phyloP scores from a whole-genome alignment of 1,139 yeast genomes.

The Saccharomyces hybrid region DNA sequence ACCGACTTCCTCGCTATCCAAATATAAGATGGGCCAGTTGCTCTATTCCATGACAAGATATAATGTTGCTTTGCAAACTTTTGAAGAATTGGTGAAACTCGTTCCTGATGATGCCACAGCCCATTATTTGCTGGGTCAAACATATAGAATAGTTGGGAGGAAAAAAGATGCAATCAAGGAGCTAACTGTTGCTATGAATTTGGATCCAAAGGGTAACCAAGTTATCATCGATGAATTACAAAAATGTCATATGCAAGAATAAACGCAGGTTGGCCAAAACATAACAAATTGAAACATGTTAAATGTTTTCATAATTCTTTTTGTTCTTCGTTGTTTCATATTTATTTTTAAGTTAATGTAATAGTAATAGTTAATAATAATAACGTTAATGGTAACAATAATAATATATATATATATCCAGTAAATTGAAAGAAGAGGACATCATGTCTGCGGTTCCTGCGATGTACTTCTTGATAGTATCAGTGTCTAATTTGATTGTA shows the following conservation, averaged over 20 bases:
- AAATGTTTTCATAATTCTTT: background rate
- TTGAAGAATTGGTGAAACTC: conserved; percentile 59
- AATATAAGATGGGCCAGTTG: conserved; percentile 83
- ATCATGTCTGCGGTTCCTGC: too few species aligned
- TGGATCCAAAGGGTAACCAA: conserved; percentile 92
- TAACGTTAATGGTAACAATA: background rate
- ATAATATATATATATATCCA: background rate
- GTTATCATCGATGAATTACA: conserved; percentile 81
- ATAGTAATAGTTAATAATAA: background rate
- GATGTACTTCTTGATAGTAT: background rate
- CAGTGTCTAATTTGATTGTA: background rate
- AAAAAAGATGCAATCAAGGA: conserved; percentile 75
- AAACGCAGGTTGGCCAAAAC: background rate
- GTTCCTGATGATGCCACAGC: conserved; percentile 96
- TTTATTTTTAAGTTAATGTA: background rate
- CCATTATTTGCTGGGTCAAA: conserved; percentile 80
- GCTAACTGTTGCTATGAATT: conserved; percentile 80
- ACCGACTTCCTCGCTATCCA: conserved; percentile 78
- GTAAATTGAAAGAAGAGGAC: too few species aligned
- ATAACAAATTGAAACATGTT: background rate
- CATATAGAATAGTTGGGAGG: conserved; percentile 70
- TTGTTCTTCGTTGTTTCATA: background rate
- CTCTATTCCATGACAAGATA: conserved; percentile 65
- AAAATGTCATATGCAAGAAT: conserved; percentile 30
- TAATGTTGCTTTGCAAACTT: conserved; percentile 63